Evolutionary conservation across 345 rosid genomes (phyloP).

Genomic region (Eucalyptus marginata): DNA sequence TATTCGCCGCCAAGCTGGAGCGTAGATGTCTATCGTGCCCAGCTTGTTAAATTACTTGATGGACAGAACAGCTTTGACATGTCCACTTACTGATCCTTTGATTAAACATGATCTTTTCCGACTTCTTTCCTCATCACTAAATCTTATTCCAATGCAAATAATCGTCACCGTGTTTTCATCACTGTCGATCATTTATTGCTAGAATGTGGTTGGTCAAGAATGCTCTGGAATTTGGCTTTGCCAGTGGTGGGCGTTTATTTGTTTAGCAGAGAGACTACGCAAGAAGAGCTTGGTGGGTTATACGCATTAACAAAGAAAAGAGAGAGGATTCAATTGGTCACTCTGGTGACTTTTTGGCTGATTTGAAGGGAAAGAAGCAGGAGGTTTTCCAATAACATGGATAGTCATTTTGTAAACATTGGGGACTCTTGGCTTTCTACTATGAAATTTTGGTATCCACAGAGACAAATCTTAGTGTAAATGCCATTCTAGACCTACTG

Average conservation of each 20-base stretch:
- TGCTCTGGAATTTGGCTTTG: not conserved
- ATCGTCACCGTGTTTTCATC: not conserved
- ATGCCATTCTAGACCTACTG: not conserved
- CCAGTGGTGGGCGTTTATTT: not conserved
- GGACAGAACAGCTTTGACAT: not conserved
- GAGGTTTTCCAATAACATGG: not conserved
- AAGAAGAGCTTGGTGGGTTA: not conserved
- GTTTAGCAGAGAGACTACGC: not conserved
- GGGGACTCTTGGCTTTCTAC: not conserved
- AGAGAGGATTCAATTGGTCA: not conserved
- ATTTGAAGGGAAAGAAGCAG: not conserved
- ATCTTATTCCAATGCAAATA: not conserved
- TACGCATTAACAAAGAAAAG: not conserved
- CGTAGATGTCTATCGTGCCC: not conserved
- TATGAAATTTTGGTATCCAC: not conserved
- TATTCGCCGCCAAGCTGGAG: not conserved
- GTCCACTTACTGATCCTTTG: not conserved
- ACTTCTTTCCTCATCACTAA: not conserved
- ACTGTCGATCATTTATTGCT: not conserved
- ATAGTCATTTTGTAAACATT: not conserved
- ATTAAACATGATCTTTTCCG: not conserved
- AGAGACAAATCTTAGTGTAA: not conserved
- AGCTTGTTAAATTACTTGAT: not conserved
- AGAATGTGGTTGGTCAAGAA: not conserved
- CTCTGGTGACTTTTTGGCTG: not conserved